Evolutionary conservation across 2,329 filamentous ascomycete species (phyloP).

Genomic region (Paraconiothyrium sp.): DNA sequence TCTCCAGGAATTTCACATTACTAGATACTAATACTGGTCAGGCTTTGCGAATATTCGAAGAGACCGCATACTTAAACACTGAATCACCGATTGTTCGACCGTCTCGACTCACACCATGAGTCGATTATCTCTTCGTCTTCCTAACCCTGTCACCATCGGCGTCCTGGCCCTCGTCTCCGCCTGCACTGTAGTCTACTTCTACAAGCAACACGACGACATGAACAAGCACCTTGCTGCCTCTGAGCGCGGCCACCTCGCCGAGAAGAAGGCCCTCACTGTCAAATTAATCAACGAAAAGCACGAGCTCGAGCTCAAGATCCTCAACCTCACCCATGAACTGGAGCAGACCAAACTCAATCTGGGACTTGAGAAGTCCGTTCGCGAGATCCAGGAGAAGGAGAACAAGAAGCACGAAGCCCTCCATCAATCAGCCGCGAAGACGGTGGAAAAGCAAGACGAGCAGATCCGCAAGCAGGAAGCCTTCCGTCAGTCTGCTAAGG

Average conservation of each 20-base stretch:
- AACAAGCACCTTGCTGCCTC: neutral
- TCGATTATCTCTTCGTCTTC: neutral
- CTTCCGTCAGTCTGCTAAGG: too few relatives aligned
- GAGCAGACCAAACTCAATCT: neutral
- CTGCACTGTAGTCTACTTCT: neutral
- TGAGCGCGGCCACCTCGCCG: neutral
- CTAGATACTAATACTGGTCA: too few relatives aligned
- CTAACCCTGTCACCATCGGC: neutral
- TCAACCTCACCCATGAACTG: neutral
- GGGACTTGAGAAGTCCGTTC: too few relatives aligned
- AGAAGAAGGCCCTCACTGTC: neutral
- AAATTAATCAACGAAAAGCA: neutral
- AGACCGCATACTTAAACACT: neutral
- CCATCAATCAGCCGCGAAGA: too few relatives aligned
- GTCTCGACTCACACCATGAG: neutral
- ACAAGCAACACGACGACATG: neutral
- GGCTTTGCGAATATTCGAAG: too few relatives aligned
- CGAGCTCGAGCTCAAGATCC: neutral
- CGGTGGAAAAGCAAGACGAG: too few relatives aligned
- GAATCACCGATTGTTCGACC: neutral
- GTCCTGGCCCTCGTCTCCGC: neutral
- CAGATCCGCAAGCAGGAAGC: too few relatives aligned
- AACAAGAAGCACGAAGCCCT: too few relatives aligned
- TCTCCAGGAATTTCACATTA: too few relatives aligned
- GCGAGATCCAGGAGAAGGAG: too few relatives aligned